Percentiles rank a stretch among this genome's conserved stretches.
phyloP scores from a whole-genome alignment of 495 filamentous ascomycete species.

The Aspergillus leporis region DNA sequence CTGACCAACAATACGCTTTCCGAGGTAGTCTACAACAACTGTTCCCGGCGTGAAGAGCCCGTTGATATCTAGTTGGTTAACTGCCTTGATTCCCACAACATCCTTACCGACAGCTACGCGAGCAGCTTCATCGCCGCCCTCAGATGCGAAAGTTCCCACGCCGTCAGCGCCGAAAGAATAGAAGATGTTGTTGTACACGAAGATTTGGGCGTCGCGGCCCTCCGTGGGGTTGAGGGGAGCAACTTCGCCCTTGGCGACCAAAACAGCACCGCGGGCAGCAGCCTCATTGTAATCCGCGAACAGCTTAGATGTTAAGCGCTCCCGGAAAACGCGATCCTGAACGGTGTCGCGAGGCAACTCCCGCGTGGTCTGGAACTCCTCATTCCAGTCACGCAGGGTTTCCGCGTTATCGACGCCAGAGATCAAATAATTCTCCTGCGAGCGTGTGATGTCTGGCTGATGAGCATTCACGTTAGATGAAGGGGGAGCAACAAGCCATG shows the following conservation, averaged over 20 bases:
- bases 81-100: constrained; percentile 85
- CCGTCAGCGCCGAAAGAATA: constrained; percentile 98
- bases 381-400: constrained; percentile 96
- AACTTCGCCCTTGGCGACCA: constrained; percentile 91
- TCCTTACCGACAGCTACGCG: constrained; percentile 97
- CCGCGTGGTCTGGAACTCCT: constrained; percentile 95
- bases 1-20: constrained; percentile 95
- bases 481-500: constrained; percentile 81
- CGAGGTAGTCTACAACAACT: constrained; percentile 94
- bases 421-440: constrained; percentile 90
- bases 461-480: constrained; percentile 66
- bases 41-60: constrained; percentile 94
- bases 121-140: constrained; percentile 96
- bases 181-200: constrained; percentile 99
- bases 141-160: constrained; percentile 92
- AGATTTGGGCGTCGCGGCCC: constrained; percentile 90
- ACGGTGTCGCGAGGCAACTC: constrained; percentile 91
- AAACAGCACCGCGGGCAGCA: constrained; percentile 85
- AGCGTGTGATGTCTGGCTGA: constrained; percentile 78
- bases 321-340: constrained; percentile 94
- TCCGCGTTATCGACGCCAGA: constrained; percentile 90
- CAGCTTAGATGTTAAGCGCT: constrained; percentile 89
- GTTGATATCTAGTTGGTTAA: constrained; percentile 95
- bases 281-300: constrained; percentile 98
- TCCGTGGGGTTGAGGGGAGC: constrained; percentile 97